Base-by-base conservation (phyloP, 2,329 filamentous ascomycete species). In the Trichoderma simmonsii region DNA sequence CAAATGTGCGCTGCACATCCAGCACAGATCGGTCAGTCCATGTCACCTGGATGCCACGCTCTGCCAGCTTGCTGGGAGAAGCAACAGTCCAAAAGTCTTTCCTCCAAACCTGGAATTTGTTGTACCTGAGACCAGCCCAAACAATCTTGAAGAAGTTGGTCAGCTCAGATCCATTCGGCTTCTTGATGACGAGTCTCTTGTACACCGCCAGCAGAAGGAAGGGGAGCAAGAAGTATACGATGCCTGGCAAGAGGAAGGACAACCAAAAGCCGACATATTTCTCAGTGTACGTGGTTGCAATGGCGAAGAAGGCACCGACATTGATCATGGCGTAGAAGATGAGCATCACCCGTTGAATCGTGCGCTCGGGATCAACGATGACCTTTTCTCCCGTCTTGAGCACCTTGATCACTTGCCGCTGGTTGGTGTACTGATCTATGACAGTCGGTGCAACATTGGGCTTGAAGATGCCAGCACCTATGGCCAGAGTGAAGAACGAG, bases 201-300 rank as follows among this genome's bases (percentile, higher is more conserved):
- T 68, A 68, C 7, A 71, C 59, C 4, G 18, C 24, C 18, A 73
- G 26, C 32, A 73, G 26, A 12, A 71, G 32, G 57, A 68, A 36
- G 3, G 72, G 72, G n/a, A 71, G 32, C 26, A 73, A 12, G 56
- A 71, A 54, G 59, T 71, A 71, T 15, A 73, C 63, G 11, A 73
- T 73, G 15, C 69, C 69, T 12, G 72, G 72, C 30, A 73, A 32
- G 4, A 72, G 30, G 39, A 70, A 73, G 12, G 72, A 72, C 6
- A 73, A 34, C 70, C 70, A 73, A 32, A 72, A 73, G 39, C 70
- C 65, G 26, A 72, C 69, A 18, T 73, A 72, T 57, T 73, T 72
- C 54, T 73, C 72, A 2, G 70, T 70, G 32, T 73, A 72, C 15
- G 65, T 71, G 34, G 72, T 73, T 7, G 65, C 65, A 18, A 72